These are phyloP conservation scores for Coemansia sp. DNA, from an alignment of 192 early-diverging fungal genomes.

Conservation along the genomic window DNA sequence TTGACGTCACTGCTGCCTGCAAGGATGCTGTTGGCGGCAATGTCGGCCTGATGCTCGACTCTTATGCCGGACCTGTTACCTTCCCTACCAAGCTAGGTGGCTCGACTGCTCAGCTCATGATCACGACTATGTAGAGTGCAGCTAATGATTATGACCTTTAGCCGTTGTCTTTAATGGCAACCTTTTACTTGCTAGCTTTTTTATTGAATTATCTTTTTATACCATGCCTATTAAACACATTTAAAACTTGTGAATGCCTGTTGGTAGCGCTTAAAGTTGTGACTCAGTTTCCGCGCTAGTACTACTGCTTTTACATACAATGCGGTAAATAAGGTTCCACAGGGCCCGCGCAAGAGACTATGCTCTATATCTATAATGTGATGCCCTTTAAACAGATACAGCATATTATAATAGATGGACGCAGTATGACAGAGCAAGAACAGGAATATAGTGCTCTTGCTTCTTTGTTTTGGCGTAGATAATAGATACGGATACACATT, in stretches of 20 bases:
- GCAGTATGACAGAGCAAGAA: not conserved
- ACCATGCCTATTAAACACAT: not conserved
- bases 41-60: conserved; percentile 18
- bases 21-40: conserved; percentile 13
- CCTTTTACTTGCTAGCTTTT: not conserved
- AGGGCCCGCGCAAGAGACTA: not conserved
- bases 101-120: conserved; percentile 20
- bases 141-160: not conserved
- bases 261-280: not conserved
- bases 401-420: not conserved
- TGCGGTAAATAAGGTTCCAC: not conserved
- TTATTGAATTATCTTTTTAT: not conserved
- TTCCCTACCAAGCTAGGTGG: conserved; percentile 31
- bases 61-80: conserved; percentile 9
- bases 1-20: conserved; percentile 30
- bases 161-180: not conserved
- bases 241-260: not conserved
- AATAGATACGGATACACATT: not conserved
- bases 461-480: not conserved
- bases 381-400: not conserved
- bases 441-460: not conserved
- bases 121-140: conserved; percentile 10
- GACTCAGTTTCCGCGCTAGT: not conserved
- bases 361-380: not conserved
- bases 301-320: not conserved